Conservation (phyloP, 177 flowering plant species). For the Telopea speciosissima region DNA sequence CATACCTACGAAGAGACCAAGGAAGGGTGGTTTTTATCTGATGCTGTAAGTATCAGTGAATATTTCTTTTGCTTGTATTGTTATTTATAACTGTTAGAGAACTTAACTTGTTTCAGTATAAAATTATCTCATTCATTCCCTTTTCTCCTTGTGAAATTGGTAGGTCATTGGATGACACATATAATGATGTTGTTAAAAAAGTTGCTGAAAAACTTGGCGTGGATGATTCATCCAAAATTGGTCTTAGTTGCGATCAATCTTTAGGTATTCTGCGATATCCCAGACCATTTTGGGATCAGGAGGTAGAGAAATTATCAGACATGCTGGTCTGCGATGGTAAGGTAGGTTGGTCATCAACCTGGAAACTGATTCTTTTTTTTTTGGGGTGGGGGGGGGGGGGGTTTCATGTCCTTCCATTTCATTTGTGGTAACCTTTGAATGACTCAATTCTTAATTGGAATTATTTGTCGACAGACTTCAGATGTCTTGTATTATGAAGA, state of each 20-base stretch:
- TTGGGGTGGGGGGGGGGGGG: too few species aligned
- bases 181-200: slow-evolving; percentile 78
- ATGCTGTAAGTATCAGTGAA: slow-evolving; percentile 45
- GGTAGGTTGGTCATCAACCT: slow-evolving; percentile 42
- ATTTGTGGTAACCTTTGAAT: too few species aligned
- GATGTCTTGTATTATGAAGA: slow-evolving; percentile 80
- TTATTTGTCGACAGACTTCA: slow-evolving; percentile 36
- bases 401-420: slow-evolving; percentile 2
- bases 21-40: slow-evolving; percentile 59
- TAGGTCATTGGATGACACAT: slow-evolving; percentile 60
- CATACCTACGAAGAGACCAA: slow-evolving; percentile 56
- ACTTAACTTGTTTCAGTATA: too few species aligned
- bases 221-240: slow-evolving; percentile 70
- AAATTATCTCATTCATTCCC: neutral
- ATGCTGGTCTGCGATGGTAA: slow-evolving; percentile 74
- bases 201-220: slow-evolving; percentile 65
- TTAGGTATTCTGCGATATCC: slow-evolving; percentile 81
- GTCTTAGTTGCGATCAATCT: slow-evolving; percentile 77
- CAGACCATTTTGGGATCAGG: slow-evolving; percentile 58
- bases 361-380: neutral
- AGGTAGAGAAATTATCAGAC: slow-evolving; percentile 61
- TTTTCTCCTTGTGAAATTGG: neutral
- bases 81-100: neutral
- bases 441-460: too few species aligned
- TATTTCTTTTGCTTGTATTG: too few species aligned